Conservation (phyloP, 73 alveolate genomes). For the Tetrahymena elliotti region DNA sequence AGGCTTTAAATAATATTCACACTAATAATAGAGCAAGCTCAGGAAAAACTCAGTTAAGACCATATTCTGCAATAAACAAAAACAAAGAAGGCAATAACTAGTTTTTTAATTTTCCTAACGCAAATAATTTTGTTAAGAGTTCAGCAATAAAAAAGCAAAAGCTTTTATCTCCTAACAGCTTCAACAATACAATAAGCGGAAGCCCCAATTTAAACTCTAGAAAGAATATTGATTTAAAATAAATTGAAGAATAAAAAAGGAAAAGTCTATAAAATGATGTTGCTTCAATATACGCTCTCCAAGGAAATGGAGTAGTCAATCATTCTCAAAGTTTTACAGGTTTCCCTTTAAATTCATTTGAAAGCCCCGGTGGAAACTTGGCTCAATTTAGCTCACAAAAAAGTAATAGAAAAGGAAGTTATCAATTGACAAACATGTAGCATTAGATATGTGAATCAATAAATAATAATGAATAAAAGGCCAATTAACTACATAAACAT, state of each 20-base stretch:
- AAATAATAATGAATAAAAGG: background rate
- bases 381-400: background rate
- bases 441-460: background rate
- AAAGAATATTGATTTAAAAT: background rate
- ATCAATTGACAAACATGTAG: background rate
- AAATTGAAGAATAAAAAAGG: background rate
- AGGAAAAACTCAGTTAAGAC: background rate
- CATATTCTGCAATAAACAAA: background rate
- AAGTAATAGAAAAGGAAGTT: background rate
- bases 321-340: background rate
- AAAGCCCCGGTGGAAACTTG: background rate
- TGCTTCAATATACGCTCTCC: background rate
- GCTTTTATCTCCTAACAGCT: background rate
- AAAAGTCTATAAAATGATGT: background rate
- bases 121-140: background rate
- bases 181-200: background rate
- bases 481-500: background rate
- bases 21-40: background rate
- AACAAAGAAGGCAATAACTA: background rate
- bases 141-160: background rate
- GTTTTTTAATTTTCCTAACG: background rate
- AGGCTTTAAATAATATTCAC: background rate
- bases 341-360: background rate
- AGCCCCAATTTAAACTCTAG: background rate
- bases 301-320: background rate